Evolutionary conservation across 2,329 filamentous ascomycete genomes (phyloP), one percentile per base, ranked within the genome.

Genomic region (Aspergillus aculeatus): DNA sequence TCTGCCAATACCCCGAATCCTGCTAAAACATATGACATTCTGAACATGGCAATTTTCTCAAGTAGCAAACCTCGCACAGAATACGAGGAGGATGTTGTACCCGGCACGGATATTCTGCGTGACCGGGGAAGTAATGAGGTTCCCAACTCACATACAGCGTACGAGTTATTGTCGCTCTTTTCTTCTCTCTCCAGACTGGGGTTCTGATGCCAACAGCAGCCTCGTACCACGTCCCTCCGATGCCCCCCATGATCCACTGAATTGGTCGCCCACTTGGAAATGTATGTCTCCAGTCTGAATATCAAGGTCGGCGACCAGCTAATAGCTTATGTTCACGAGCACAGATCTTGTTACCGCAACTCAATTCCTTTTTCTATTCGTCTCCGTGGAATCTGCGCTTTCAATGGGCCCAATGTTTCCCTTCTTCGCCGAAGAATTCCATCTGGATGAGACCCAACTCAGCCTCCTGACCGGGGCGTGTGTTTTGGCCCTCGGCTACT

Each of bases 351-450:
- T 47, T 47, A 47, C 3, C 41, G 41, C 41, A 47, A 47, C 41
- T 11, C 41, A 47, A 47, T 47, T 47, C 12, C 12, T 47, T 11
- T 47, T 47, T 47, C 41, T 47, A 10, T 47, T 47, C 12, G 41
- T 47, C 41, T 47, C 41, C 12, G 41, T 47, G 6, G 50, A 58
- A 16, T 53, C 47, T 19, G 57, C 57, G 35, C 52, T 59, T 5
- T 50, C 57, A 7, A 54, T 58, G 56, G 44, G 41, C 16, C 57
- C 57, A 3, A 59, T 59, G 57, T 59, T 59, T 47, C 52, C 52
- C 3, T 24, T 55, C 23, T 51, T 59, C 31, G 52, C 47, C 6
- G 47, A 55, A 47, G 52, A 50, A 11, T 59, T 59, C 12, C 9
- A 32, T 26, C 47, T 59, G 2, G 47, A 48, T 5, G 52, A 51